phyloP scores from a whole-genome alignment of 192 early-diverging fungal species.

The Kappamyces sp. region DNA sequence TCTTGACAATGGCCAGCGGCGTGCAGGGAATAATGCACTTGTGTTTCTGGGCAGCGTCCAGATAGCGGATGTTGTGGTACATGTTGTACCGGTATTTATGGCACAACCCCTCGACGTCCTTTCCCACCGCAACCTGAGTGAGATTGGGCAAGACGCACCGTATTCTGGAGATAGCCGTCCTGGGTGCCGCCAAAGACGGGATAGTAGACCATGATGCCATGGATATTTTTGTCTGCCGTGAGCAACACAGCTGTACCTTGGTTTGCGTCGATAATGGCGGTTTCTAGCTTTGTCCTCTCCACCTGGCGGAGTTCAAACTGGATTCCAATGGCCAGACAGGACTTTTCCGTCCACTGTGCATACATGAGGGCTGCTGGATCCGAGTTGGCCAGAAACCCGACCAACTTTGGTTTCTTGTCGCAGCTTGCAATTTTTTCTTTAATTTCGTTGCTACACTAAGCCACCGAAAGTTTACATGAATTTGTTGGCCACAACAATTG shows the following conservation, averaged over 20 bases:
- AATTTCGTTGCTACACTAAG: conserved; percentile 37
- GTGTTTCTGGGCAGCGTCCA: conserved; percentile 70
- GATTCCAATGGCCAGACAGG: conserved; percentile 83
- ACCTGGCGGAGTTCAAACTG: conserved; percentile 86
- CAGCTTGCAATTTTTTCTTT: conserved; percentile 27
- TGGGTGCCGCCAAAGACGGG: conserved; percentile 91
- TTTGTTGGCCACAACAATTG: background rate
- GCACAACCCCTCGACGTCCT: conserved; percentile 97
- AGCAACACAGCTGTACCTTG: conserved; percentile 19
- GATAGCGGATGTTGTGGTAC: conserved; percentile 91
- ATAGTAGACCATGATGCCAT: conserved; percentile 99
- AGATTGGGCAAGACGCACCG: conserved; percentile 28
- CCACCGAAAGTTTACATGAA: conserved; percentile 14
- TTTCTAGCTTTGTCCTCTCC: conserved; percentile 76
- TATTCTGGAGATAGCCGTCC: conserved; percentile 91
- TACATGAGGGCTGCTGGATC: conserved; percentile 87
- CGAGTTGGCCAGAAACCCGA: conserved; percentile 93
- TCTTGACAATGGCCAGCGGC: conserved; percentile 94
- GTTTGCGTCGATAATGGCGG: conserved; percentile 82
- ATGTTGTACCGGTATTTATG: conserved; percentile 93
- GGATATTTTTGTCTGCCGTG: conserved; percentile 59
- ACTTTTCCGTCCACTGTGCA: conserved; percentile 92
- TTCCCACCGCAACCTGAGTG: conserved; percentile 52
- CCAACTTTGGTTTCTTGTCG: conserved; percentile 43
- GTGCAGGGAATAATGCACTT: conserved; percentile 99